Evolutionary conservation across 768 basidiomycete species (phyloP).

Genomic region (Kwoniella sp.): DNA sequence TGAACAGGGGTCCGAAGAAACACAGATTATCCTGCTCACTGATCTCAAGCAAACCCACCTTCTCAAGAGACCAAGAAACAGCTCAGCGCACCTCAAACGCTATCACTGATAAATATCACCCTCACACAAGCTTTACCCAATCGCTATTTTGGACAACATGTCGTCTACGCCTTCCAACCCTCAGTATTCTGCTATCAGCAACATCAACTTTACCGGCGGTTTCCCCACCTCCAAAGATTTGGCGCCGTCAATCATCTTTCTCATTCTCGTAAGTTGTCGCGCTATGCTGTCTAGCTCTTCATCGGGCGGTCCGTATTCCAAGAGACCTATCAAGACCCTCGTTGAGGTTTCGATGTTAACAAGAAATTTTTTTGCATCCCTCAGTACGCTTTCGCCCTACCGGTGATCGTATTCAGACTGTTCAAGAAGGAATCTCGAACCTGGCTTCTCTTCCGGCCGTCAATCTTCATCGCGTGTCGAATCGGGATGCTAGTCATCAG

Average conservation of each 20-base stretch:
- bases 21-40: no score
- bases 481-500: conserved; percentile 30
- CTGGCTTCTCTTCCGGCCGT: conserved; percentile 26
- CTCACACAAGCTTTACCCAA: no score
- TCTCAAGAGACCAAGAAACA: no score
- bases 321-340: no score
- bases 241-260: conserved; percentile 31
- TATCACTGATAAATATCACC: no score
- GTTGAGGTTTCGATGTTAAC: no score
- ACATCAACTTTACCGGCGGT: conserved; percentile 31
- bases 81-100: no score
- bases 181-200: conserved; percentile 4
- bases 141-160: conserved; percentile 3
- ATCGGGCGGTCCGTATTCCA: no score
- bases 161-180: conserved; percentile 6
- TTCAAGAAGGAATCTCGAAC: conserved; percentile 8
- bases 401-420: conserved; percentile 23
- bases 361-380: neutral
- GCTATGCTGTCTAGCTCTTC: no score
- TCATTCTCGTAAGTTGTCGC: conserved; percentile 28
- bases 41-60: no score
- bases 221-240: conserved; percentile 31
- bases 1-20: no score
- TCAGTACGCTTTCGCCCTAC: conserved; percentile 23
- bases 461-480: conserved; percentile 22